Base-by-base conservation (phyloP, 768 basidiomycete species). In the Russula lepida region DNA sequence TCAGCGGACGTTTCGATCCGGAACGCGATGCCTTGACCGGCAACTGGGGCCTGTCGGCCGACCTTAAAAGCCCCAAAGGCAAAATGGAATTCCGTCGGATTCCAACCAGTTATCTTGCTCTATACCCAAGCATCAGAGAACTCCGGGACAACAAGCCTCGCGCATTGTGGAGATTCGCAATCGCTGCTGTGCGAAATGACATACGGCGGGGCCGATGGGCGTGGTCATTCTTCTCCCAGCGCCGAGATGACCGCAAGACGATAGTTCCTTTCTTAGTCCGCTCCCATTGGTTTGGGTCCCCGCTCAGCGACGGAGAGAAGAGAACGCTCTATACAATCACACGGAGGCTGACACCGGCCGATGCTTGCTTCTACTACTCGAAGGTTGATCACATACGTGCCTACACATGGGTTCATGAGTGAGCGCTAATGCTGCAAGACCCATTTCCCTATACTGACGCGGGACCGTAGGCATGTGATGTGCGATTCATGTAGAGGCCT, bases 111-210 rank as follows among this genome's bases (percentile, higher is more conserved):
- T 32, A 68, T 23, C 54, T 72, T 19, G 54, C 67, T 6, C 69
- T 68, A 46, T 60, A 64, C 37, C 72, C 73, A 5, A 50, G 66
- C 3, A 68, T 71, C 19, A 55, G 60, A 19, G 67, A 64, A 32
- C 56, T 71, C 11, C 47, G 56, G 23, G 43, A 56, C 6, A 70
- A 69, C 61, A 68, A 65, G 53, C 12, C 72, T 13, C 69, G 67
- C 25, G 68, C 69, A 1, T 50, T 69, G 21, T 75, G 72, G 74
- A 60, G 35, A 12, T 74, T 68, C 44, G 74, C 74, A 11, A 68
- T 70, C 28, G 47, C 47, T 0, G 69, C 71, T 6, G 66, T 69
- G 4, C 52, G 52, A 19, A 50, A 62, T 32, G 60, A 68, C 21
- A 48, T 75, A 6, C 68, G 69, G 4, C 61, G 69, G 35, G 46